Percentiles rank a stretch among this genome's conserved stretches.
phyloP scores from a whole-genome alignment of 352 stramenopile species.

The Globisporangium paddicum region DNA sequence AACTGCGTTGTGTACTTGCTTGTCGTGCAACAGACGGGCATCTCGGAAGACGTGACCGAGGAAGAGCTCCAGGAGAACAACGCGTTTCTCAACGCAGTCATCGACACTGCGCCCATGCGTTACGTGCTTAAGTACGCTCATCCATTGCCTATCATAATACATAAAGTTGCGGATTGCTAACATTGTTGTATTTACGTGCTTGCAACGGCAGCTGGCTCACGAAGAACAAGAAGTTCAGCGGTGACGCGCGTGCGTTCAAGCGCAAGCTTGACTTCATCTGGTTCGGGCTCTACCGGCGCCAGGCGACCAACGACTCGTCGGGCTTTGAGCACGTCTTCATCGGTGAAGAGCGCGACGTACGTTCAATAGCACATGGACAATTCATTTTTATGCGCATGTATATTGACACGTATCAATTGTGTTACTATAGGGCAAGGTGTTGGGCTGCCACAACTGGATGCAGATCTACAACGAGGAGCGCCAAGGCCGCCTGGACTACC shows the following conservation, averaged over 20 bases:
- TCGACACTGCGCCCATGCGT: slow-evolving; percentile 92
- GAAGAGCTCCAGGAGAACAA: slow-evolving; percentile 89
- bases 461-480: slow-evolving; percentile 96
- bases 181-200: background rate
- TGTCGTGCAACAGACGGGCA: slow-evolving; percentile 54
- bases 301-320: slow-evolving; percentile 85
- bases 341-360: slow-evolving; percentile 92
- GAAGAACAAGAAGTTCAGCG: slow-evolving; percentile 83
- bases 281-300: slow-evolving; percentile 93
- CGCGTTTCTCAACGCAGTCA: slow-evolving; percentile 89
- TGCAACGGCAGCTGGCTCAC: slow-evolving; percentile 47
- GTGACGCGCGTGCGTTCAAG: slow-evolving; percentile 76
- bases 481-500: slow-evolving; percentile 90
- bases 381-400: too few species aligned
- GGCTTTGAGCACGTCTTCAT: slow-evolving; percentile 98
- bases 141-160: background rate
- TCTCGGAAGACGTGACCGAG: slow-evolving; percentile 79
- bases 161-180: background rate
- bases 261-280: slow-evolving; percentile 93
- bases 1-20: background rate
- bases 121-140: slow-evolving; percentile 86
- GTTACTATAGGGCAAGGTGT: slow-evolving; percentile 67
- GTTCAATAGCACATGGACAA: too few species aligned
- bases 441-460: slow-evolving; percentile 97
- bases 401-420: too few species aligned